A percentile compares a stretch with the other conserved stretches of the same genome.
phyloP scores from a whole-genome alignment of 2,329 filamentous ascomycete genomes.

The Leptographium procerum region DNA sequence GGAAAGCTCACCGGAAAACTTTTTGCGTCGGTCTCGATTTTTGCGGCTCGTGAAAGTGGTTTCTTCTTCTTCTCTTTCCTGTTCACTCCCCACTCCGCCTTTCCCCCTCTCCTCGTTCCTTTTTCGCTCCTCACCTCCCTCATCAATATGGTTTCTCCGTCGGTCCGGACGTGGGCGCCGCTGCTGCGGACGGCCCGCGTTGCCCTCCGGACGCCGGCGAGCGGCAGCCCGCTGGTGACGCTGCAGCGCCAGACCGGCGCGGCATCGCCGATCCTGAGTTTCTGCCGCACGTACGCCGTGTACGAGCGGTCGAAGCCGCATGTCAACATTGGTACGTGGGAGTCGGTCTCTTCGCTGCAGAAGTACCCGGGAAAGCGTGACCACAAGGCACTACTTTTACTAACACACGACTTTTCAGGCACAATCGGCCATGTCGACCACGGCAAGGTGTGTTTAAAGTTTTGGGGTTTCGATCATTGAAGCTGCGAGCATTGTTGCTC shows the following conservation, averaged over 20 bases:
- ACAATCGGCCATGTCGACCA: conserved; percentile 99
- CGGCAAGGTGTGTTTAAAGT: conserved; percentile 63
- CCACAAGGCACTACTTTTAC: not conserved
- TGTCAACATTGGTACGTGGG: conserved; percentile 78
- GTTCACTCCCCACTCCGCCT: not conserved
- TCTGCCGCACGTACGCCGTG: conserved; percentile 53
- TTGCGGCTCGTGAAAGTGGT: conserved; percentile 1
- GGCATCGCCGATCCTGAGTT: conserved; percentile 51
- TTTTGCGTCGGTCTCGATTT: not conserved
- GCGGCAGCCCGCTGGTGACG: conserved; percentile 59
- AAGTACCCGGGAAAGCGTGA: not conserved
- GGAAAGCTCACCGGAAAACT: conserved; percentile 3
- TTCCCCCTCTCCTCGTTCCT: not conserved
- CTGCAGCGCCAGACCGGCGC: conserved; percentile 54
- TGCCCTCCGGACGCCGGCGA: conserved; percentile 38
- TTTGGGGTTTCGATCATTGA: too few relatives aligned
- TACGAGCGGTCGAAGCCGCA: conserved; percentile 93
- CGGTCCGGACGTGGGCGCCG: conserved; percentile 66
- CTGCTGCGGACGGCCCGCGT: conserved; percentile 73
- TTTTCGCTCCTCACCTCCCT: not conserved
- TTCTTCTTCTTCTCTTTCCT: not conserved
- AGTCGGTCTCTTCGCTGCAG: not conserved
- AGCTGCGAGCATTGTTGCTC: not conserved
- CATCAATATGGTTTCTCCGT: conserved; percentile 57
- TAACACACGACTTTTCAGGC: conserved; percentile 32